These are phyloP conservation scores for Ceratocystiopsis minuta DNA, from an alignment of 2,329 filamentous ascomycete species.

Conservation along the genomic window DNA sequence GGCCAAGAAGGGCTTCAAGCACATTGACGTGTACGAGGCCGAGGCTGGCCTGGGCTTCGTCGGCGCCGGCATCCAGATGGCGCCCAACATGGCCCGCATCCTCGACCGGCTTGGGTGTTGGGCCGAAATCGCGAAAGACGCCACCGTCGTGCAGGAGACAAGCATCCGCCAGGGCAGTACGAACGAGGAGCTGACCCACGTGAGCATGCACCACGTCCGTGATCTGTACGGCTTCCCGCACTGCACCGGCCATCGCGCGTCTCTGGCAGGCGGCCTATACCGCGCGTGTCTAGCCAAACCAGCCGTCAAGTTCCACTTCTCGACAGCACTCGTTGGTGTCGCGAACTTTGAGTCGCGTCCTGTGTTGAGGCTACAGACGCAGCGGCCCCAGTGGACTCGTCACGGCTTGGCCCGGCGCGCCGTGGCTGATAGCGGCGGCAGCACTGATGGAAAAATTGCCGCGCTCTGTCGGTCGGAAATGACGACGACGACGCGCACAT, in stretches of 20 bases:
- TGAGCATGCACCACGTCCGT: slow-evolving; percentile 49
- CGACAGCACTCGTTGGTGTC: slow-evolving; percentile 35
- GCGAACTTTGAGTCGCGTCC: slow-evolving; percentile 41
- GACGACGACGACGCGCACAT: slow-evolving; percentile 31
- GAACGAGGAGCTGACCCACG: slow-evolving; percentile 50
- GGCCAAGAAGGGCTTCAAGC: slow-evolving; percentile 56
- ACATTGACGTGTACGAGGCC: slow-evolving; percentile 57
- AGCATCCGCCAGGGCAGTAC: slow-evolving; percentile 57
- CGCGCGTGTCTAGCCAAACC: slow-evolving; percentile 46
- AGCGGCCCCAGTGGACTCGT: slow-evolving; percentile 18
- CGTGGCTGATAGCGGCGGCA: background rate
- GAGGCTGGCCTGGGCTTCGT: slow-evolving; percentile 62
- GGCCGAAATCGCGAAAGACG: slow-evolving; percentile 50
- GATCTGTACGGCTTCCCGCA: slow-evolving; percentile 56
- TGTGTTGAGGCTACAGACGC: slow-evolving; percentile 39
- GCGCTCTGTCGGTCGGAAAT: slow-evolving; percentile 9
- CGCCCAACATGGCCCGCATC: slow-evolving; percentile 66
- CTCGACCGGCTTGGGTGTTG: slow-evolving; percentile 57
- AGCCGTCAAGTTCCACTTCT: slow-evolving; percentile 51
- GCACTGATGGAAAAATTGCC: too few relatives aligned
- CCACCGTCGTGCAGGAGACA: slow-evolving; percentile 51
- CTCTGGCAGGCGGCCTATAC: slow-evolving; percentile 51
- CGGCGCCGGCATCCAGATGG: slow-evolving; percentile 69
- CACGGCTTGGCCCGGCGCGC: too few relatives aligned
- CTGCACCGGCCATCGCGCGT: slow-evolving; percentile 62